Percentiles rank a stretch among this genome's conserved stretches.
Conservation (phyloP, 768 basidiomycete species). For the Podaxis sp. region DNA sequence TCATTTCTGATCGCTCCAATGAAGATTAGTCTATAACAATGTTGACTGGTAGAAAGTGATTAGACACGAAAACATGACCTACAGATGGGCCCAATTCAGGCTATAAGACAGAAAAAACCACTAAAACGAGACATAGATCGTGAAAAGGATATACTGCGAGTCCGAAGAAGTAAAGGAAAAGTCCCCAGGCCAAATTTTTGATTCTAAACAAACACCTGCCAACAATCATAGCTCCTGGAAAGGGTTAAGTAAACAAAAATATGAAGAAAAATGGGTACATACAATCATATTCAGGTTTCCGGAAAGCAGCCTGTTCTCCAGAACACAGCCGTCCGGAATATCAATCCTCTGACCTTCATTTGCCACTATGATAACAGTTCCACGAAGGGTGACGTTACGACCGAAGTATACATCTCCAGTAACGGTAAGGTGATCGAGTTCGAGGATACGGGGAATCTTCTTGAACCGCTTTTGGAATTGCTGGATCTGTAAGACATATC, state of each 20-base stretch:
- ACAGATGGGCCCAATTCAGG: neutral
- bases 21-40: constrained; percentile 6
- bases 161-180: constrained; percentile 7
- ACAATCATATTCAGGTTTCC: constrained; percentile 86
- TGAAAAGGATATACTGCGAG: constrained; percentile 4
- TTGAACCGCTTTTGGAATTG: constrained; percentile 96
- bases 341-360: constrained; percentile 83
- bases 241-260: neutral
- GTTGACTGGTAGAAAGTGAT: neutral
- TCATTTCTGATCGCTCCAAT: neutral
- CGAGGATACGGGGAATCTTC: constrained; percentile 87
- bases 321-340: constrained; percentile 78
- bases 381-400: constrained; percentile 79
- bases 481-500: constrained; percentile 48
- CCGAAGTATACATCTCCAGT: constrained; percentile 92
- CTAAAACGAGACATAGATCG: neutral
- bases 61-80: neutral
- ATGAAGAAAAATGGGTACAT: constrained; percentile 19
- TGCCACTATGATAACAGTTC: constrained; percentile 87
- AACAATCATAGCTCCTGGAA: constrained; percentile 31
- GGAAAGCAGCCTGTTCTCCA: constrained; percentile 79
- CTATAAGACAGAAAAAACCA: neutral
- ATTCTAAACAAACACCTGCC: neutral
- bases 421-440: constrained; percentile 93
- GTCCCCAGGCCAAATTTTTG: neutral